phyloP scores from a whole-genome alignment of 495 filamentous ascomycete genomes.

The Chaetomium cochliodes region DNA sequence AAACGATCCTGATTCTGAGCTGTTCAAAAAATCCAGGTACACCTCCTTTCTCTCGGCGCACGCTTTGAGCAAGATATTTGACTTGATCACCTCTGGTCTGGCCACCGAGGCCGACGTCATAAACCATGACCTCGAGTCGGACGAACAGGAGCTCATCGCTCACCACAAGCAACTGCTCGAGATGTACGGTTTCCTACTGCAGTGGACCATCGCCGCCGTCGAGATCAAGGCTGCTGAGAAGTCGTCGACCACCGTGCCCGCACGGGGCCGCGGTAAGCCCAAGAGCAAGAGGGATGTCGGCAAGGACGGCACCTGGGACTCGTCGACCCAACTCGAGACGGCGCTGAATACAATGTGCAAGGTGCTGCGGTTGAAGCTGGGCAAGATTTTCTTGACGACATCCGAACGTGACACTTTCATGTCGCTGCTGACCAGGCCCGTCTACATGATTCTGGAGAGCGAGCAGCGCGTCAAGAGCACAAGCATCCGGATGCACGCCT shows the following conservation, averaged over 20 bases:
- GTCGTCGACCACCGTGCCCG: conserved; percentile 63
- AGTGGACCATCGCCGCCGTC: conserved; percentile 90
- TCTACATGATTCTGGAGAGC: conserved; percentile 90
- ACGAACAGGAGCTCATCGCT: conserved; percentile 81
- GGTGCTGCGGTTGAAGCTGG: conserved; percentile 86
- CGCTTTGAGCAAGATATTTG: conserved; percentile 87
- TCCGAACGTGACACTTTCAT: conserved; percentile 97
- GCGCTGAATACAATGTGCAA: conserved; percentile 95
- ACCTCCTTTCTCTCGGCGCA: conserved; percentile 75
- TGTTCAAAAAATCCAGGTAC: conserved; percentile 72
- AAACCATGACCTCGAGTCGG: conserved; percentile 80
- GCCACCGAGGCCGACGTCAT: conserved; percentile 86
- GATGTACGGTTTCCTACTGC: conserved; percentile 89
- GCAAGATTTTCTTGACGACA: conserved; percentile 89
- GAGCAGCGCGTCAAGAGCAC: conserved; percentile 91
- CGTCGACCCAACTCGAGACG: conserved; percentile 77
- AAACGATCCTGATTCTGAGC: conserved; percentile 54
- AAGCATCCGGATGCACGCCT: conserved; percentile 89
- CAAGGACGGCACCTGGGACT: conserved; percentile 84
- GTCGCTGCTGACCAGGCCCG: conserved; percentile 85
- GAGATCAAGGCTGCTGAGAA: conserved; percentile 94
- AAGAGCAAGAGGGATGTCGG: conserved; percentile 63
- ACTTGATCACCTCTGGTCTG: conserved; percentile 89
- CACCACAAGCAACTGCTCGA: conserved; percentile 90
- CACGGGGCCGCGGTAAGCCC: conserved; percentile 73